phyloP scores from a whole-genome alignment of 306 rosid genomes.

The Leucaena leucocephala region DNA sequence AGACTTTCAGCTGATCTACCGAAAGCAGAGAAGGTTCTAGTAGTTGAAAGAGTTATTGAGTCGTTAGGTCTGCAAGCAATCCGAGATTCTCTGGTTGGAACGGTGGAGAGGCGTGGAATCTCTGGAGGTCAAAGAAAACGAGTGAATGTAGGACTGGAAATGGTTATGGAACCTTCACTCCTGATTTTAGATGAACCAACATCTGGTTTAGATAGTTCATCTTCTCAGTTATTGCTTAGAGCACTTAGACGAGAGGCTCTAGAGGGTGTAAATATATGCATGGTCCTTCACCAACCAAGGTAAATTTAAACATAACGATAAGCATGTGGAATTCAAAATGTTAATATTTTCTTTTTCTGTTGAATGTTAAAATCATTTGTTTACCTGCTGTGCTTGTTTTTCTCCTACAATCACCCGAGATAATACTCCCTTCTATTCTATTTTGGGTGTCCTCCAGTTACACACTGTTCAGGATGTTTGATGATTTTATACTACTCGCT shows the following conservation, averaged over 20 bases:
- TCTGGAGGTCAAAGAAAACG: conserved; percentile 99
- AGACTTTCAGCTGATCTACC: conserved; percentile 88
- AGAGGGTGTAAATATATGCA: conserved; percentile 92
- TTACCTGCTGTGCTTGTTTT: conserved; percentile 6
- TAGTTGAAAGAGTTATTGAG: conserved; percentile 97
- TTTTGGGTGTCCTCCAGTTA: conserved; percentile 68
- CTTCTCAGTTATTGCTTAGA: conserved; percentile 81
- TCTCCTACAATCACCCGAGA: not conserved
- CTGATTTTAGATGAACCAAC: conserved; percentile 98
- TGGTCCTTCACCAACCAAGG: conserved; percentile 99
- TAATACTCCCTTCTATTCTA: conserved; percentile 23
- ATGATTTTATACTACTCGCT: conserved; percentile 92
- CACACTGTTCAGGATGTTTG: conserved; percentile 93
- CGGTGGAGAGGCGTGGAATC: conserved; percentile 91
- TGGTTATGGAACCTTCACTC: conserved; percentile 99
- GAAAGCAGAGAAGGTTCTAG: conserved; percentile 87
- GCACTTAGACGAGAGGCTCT: conserved; percentile 97
- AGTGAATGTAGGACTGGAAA: conserved; percentile 95
- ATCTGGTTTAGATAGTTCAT: conserved; percentile 95
- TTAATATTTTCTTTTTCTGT: not conserved
- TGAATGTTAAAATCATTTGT: not conserved
- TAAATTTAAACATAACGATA: conserved; percentile 36
- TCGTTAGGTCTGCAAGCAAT: conserved; percentile 83
- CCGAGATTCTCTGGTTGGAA: conserved; percentile 92
- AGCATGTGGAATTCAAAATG: not conserved